Percentiles rank a stretch among this genome's conserved stretches.
phyloP scores from a whole-genome alignment of 2,329 filamentous ascomycete genomes.

The Aspergillus neotritici region DNA sequence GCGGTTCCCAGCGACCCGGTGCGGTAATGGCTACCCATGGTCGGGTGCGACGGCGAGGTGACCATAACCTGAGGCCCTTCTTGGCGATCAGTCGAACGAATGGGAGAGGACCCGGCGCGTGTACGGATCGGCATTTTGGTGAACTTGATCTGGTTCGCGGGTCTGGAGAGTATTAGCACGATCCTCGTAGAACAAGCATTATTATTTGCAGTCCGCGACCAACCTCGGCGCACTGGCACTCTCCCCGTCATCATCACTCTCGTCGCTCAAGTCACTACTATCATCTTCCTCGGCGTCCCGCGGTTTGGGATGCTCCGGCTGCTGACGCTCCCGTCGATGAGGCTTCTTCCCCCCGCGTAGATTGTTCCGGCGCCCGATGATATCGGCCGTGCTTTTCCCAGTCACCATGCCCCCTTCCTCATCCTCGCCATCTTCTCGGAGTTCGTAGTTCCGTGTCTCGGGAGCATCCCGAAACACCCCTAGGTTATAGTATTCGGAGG shows the following conservation, averaged over 20 bases:
- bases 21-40: conserved; percentile 43
- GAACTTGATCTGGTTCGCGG: conserved; percentile 89
- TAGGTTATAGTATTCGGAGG: conserved; percentile 58
- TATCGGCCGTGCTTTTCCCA: conserved; percentile 52
- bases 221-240: conserved; percentile 31
- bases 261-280: conserved; percentile 61
- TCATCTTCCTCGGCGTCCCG: conserved; percentile 57
- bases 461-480: conserved; percentile 28
- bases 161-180: conserved; percentile 41
- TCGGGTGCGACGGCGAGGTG: conserved; percentile 51
- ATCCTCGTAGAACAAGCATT: neutral
- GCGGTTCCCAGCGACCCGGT: conserved; percentile 54
- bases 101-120: conserved; percentile 82
- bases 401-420: conserved; percentile 61
- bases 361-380: conserved; percentile 45
- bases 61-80: conserved; percentile 47
- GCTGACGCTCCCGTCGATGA: conserved; percentile 36
- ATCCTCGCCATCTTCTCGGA: conserved; percentile 50
- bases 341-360: conserved; percentile 27
- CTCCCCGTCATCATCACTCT: conserved; percentile 59
- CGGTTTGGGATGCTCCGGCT: conserved; percentile 49
- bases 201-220: conserved; percentile 3
- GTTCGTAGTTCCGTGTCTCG: conserved; percentile 17
- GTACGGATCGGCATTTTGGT: conserved; percentile 87
- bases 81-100: conserved; percentile 49